Evolutionary conservation across 768 basidiomycete genomes (phyloP), one percentile per base, ranked within the genome.

Genomic region (Boletus reticulatus): DNA sequence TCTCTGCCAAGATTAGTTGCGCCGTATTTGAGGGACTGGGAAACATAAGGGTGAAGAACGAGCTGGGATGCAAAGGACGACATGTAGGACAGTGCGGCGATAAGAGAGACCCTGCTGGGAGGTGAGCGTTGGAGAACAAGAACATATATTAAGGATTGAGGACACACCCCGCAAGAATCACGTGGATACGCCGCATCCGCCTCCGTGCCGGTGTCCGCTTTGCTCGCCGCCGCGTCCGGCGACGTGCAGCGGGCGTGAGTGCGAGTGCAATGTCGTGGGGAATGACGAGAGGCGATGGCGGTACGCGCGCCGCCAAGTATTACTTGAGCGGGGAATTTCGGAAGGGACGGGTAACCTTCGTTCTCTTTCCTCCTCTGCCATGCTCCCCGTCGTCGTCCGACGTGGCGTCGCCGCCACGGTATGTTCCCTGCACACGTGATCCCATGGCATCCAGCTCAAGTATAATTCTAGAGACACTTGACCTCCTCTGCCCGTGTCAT

Each of bases 1-100:
- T 98, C 96, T 47, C 94, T 80, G 11, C 94, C 96, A 32, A 89
- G 68, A 16, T 92, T 97, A 0, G 93, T 94, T 19, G 80, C 80
- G 46, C 87, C 81, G 47, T 89, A 84, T 68, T 88, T 91, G 69
- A 98, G 76, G 24, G 82, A 73, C 58, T 88, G 84, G 36, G 88
- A 87, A 32, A 92, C 78, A 2, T 80, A 75, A 10, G 96, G 96
- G 64, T 98, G 94, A 43, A 98, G 81, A 54, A 98, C 79, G 59
- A 96, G 67, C 65, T 94, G 90, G 19, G 87, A 84, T 22, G 86
- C 85, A 48, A 84, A 67, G 76, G 58, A 58, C 7, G 71, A 61
- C 71, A 73, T 29, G 53, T 37, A 43, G 34, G 38, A 55, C 19
- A 64, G 49, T 13, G 48, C 53, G 10, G 47, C 34, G 49, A 65